These are phyloP conservation scores for Globisporangium parvum DNA, from an alignment of 352 stramenopile species.

Conservation along the genomic window DNA sequence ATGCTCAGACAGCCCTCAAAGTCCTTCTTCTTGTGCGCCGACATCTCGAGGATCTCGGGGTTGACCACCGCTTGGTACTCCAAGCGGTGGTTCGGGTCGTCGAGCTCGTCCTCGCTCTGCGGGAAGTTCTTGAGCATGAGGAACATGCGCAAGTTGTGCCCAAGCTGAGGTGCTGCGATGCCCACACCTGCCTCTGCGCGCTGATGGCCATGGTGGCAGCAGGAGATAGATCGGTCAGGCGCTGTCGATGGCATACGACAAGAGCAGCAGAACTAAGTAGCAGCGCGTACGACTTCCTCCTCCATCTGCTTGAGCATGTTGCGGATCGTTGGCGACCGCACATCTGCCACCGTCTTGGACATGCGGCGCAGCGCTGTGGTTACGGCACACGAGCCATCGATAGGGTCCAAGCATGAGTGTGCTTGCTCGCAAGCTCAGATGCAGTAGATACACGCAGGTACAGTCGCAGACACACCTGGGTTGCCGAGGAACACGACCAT, in stretches of 20 bases:
- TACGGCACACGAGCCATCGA: not conserved
- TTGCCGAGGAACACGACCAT: constrained; percentile 74
- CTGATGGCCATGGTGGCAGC: constrained; percentile 17
- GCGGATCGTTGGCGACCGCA: constrained; percentile 36
- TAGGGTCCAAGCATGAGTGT: not conserved
- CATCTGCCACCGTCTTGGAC: constrained; percentile 60
- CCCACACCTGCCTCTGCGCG: constrained; percentile 61
- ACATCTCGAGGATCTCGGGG: constrained; percentile 57
- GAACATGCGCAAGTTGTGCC: constrained; percentile 75
- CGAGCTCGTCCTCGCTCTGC: constrained; percentile 44
- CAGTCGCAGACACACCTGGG: constrained; percentile 29
- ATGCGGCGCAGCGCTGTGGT: constrained; percentile 54
- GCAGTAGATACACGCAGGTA: not conserved
- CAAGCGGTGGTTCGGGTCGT: constrained; percentile 20
- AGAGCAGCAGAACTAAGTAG: not conserved
- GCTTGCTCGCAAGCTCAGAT: not conserved
- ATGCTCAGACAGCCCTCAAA: constrained; percentile 85
- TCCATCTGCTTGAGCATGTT: constrained; percentile 57
- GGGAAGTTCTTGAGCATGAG: constrained; percentile 74
- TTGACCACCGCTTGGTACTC: constrained; percentile 80
- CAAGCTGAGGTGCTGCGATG: constrained; percentile 71
- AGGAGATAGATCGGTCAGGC: not conserved
- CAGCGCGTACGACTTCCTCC: constrained; percentile 34
- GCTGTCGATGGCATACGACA: not conserved
- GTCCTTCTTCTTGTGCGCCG: constrained; percentile 47